Conservation (phyloP, 2,329 filamentous ascomycete genomes). For the Sclerotiophoma versabilis region DNA sequence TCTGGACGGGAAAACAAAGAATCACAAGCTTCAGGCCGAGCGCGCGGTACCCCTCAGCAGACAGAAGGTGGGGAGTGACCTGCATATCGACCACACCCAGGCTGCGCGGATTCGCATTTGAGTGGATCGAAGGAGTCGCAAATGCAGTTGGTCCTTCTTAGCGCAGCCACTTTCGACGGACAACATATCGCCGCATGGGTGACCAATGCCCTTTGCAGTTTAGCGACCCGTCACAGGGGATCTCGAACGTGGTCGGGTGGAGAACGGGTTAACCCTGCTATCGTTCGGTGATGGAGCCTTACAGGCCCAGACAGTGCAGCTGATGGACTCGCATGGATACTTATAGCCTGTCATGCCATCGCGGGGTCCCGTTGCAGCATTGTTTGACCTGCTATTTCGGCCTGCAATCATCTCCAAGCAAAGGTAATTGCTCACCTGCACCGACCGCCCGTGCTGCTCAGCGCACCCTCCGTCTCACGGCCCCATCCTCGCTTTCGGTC, state of each 20-base stretch:
- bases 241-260: slow-evolving; percentile 16
- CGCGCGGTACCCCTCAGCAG: slow-evolving; percentile 12
- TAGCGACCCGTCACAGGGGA: slow-evolving; percentile 14
- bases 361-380: slow-evolving; percentile 2
- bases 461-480: slow-evolving; percentile 13
- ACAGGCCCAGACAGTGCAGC: slow-evolving; percentile 10
- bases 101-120: slow-evolving; percentile 15
- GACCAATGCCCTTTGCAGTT: background rate
- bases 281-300: slow-evolving; percentile 13
- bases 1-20: slow-evolving; percentile 10
- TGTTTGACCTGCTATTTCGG: background rate
- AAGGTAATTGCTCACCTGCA: slow-evolving; percentile 4
- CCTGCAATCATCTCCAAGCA: background rate
- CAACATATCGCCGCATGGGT: slow-evolving; percentile 3
- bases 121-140: slow-evolving; percentile 17
- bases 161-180: slow-evolving; percentile 8
- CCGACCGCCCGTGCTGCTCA: slow-evolving; percentile 6
- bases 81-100: slow-evolving; percentile 20
- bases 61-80: slow-evolving; percentile 11
- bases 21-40: slow-evolving; percentile 9
- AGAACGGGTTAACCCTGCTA: slow-evolving; percentile 14
- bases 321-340: slow-evolving; percentile 17
- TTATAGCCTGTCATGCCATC: slow-evolving; percentile 16
- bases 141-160: slow-evolving; percentile 10
- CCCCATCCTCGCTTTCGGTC: slow-evolving; percentile 9